These are phyloP conservation scores for Fragilaria radians DNA, from an alignment of 108 stramenopile species.

Conservation along the genomic window DNA sequence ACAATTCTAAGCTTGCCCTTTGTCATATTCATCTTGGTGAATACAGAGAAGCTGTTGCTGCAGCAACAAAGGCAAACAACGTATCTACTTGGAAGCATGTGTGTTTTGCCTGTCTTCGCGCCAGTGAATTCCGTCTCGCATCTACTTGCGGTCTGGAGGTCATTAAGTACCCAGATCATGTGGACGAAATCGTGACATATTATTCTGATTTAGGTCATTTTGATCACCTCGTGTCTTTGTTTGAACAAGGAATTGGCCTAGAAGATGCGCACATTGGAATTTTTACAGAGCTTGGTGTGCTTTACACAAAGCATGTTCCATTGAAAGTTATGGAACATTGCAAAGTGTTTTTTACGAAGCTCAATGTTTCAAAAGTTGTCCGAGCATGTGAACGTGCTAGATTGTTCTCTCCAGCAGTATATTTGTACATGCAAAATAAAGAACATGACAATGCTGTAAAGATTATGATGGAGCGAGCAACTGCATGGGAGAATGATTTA, in stretches of 20 bases:
- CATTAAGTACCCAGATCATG: conserved; percentile 98
- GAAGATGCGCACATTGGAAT: conserved; percentile 99
- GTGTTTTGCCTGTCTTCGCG: conserved; percentile 93
- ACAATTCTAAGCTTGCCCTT: conserved; percentile 99
- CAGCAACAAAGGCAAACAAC: conserved; percentile 97
- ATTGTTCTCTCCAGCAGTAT: conserved; percentile 94
- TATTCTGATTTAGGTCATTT: conserved; percentile 97
- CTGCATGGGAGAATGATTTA: conserved; percentile 91
- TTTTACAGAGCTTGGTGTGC: conserved; percentile 98
- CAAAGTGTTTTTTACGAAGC: conserved; percentile 96
- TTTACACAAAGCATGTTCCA: conserved; percentile 98
- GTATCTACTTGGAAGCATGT: conserved; percentile 99
- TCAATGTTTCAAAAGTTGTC: conserved; percentile 98
- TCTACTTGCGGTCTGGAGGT: conserved; percentile 96
- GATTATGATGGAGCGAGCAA: conserved; percentile 96
- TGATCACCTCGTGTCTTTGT: conserved; percentile 92
- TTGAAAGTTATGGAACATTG: conserved; percentile 99
- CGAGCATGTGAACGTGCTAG: conserved; percentile 97
- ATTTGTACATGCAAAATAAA: conserved; percentile 96
- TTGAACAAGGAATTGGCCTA: conserved; percentile 97
- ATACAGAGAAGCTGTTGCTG: conserved; percentile 98
- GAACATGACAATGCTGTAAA: conserved; percentile 96
- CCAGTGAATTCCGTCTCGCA: conserved; percentile 96
- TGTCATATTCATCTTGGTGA: conserved; percentile 97
- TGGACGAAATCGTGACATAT: conserved; percentile 97